A percentile compares a stretch with the other conserved stretches of the same genome.
Conservation (phyloP, 768 basidiomycete genomes). For the Leccinum rimulosum region DNA sequence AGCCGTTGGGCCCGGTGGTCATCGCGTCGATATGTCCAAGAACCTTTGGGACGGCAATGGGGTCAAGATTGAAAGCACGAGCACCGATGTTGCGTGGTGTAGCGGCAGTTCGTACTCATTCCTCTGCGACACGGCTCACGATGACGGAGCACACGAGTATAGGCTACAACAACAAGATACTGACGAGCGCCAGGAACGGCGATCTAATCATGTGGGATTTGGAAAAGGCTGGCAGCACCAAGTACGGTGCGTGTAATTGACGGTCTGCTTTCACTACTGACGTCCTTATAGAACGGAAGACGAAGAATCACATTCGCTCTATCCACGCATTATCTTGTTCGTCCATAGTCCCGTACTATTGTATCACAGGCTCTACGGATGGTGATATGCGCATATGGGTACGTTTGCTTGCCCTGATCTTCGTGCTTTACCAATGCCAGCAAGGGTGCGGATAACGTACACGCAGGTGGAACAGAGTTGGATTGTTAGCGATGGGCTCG, state of each 20-base stretch:
- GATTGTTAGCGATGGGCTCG: constrained; percentile 78
- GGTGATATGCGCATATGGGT: constrained; percentile 83
- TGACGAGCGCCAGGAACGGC: constrained; percentile 79
- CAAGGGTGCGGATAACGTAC: constrained; percentile 14
- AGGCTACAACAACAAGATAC: constrained; percentile 73
- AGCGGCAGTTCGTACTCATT: constrained; percentile 50
- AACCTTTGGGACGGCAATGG: constrained; percentile 80
- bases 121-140: not conserved
- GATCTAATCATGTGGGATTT: constrained; percentile 85
- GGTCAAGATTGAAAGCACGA: constrained; percentile 73
- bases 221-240: constrained; percentile 59
- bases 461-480: constrained; percentile 48
- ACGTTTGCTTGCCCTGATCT: constrained; percentile 16
- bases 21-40: constrained; percentile 67
- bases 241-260: constrained; percentile 55
- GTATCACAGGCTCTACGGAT: constrained; percentile 78
- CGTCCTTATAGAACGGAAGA: constrained; percentile 53
- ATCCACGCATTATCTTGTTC: constrained; percentile 72
- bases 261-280: constrained; percentile 12
- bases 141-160: constrained; percentile 5
- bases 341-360: constrained; percentile 64
- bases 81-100: constrained; percentile 82
- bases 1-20: constrained; percentile 55
- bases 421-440: constrained; percentile 4
- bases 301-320: constrained; percentile 69